These are phyloP conservation scores for Globisporangium apiculatum DNA, from an alignment of 352 stramenopile species.

Conservation along the genomic window DNA sequence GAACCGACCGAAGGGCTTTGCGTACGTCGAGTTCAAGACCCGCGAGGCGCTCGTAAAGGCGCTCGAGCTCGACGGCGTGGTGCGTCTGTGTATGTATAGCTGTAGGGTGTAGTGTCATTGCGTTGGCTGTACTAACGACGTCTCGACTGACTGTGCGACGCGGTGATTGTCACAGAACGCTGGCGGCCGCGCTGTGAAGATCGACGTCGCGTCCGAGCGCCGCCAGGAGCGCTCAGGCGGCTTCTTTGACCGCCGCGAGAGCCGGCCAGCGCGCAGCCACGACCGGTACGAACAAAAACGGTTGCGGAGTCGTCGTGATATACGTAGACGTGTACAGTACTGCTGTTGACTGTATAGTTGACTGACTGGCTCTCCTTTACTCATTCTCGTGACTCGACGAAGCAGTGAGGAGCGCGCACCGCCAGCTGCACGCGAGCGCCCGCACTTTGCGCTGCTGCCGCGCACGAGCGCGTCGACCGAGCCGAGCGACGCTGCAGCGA, in stretches of 20 bases:
- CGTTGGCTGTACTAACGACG: too few species aligned
- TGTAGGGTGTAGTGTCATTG: neutral
- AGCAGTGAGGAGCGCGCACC: slow-evolving; percentile 10
- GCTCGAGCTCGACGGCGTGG: slow-evolving; percentile 47
- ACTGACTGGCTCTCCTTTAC: too few species aligned
- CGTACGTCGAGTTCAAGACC: slow-evolving; percentile 77
- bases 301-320: too few species aligned
- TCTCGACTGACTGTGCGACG: neutral
- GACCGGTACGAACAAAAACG: slow-evolving; percentile 18
- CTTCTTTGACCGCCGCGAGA: slow-evolving; percentile 51
- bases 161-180: slow-evolving; percentile 14
- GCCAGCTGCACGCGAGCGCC: slow-evolving; percentile 35
- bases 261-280: slow-evolving; percentile 16
- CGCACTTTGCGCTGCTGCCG: slow-evolving; percentile 48
- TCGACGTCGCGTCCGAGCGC: slow-evolving; percentile 68
- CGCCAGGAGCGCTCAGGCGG: slow-evolving; percentile 33
- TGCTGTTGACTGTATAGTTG: too few species aligned
- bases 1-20: slow-evolving; percentile 76
- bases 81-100: neutral
- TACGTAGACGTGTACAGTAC: too few species aligned
- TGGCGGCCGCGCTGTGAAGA: slow-evolving; percentile 42
- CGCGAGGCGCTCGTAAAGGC: slow-evolving; percentile 61
- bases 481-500: slow-evolving; percentile 14
- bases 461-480: slow-evolving; percentile 37
- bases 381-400: neutral